Conservation (phyloP, 139 green algal genomes). For the Zygnema cylindricum region DNA sequence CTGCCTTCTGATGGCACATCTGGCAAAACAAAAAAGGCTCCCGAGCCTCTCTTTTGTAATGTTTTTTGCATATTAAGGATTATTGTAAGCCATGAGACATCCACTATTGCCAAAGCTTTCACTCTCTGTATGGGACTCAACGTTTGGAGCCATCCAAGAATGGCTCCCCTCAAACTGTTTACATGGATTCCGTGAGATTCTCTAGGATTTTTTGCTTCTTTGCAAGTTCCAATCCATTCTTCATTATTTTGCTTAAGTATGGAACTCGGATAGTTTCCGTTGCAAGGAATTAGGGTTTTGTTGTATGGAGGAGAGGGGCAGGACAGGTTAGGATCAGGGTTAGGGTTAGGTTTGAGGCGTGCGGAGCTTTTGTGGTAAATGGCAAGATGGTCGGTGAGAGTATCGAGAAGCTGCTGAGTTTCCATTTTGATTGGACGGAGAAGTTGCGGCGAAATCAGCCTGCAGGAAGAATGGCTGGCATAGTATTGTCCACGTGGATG, state of each 20-base stretch:
- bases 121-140: constrained; percentile 5
- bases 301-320: no score
- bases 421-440: not conserved
- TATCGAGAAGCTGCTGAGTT: constrained; percentile 21
- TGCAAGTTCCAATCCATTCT: not conserved
- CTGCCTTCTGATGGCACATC: constrained; percentile 3
- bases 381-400: constrained; percentile 12
- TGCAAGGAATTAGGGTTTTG: no score
- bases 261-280: not conserved
- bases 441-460: not conserved
- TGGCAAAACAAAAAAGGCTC: constrained; percentile 17
- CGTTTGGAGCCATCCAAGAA: constrained; percentile 9
- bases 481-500: no score
- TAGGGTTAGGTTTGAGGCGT: not conserved
- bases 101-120: not conserved
- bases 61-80: not conserved
- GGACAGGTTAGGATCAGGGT: not conserved
- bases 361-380: constrained; percentile 18
- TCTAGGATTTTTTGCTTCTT: not conserved
- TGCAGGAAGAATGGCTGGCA: not conserved
- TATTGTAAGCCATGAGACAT: not conserved
- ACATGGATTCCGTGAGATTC: not conserved
- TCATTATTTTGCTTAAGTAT: not conserved
- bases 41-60: not conserved
- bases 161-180: not conserved